Percentiles rank a stretch among this genome's conserved stretches.
Evolutionary conservation across 441 rosid species (phyloP).

Genomic region (Jatropha multifida): DNA sequence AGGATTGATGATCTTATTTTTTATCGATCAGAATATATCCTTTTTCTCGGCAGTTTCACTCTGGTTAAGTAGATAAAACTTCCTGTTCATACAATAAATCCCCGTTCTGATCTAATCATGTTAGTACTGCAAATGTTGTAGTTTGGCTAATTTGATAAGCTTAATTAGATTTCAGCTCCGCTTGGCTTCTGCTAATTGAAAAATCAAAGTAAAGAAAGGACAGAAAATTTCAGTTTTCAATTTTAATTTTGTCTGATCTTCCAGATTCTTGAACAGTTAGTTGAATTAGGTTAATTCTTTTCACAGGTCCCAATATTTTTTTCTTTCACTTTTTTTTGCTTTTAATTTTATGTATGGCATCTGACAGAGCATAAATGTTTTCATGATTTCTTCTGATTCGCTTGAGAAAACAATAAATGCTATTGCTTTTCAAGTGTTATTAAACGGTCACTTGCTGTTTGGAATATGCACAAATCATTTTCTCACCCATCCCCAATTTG

Average conservation of each 20-base stretch:
- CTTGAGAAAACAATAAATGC: background rate
- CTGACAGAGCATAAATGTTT: slow-evolving; percentile 8
- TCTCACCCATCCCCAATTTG: background rate
- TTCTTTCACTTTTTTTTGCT: background rate
- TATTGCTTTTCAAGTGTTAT: background rate
- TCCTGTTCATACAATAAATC: slow-evolving; percentile 16
- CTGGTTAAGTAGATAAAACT: slow-evolving; percentile 16
- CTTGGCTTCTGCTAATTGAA: slow-evolving; percentile 7
- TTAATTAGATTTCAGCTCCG: background rate
- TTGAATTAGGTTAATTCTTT: slow-evolving; percentile 2
- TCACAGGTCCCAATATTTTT: slow-evolving; percentile 19
- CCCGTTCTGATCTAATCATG: background rate
- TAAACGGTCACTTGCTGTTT: slow-evolving; percentile 6
- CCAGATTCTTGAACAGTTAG: background rate
- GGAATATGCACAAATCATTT: background rate
- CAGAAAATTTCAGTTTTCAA: background rate
- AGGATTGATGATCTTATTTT: slow-evolving; percentile 9
- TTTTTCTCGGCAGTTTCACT: slow-evolving; percentile 27
- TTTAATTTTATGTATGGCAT: background rate
- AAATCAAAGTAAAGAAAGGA: background rate
- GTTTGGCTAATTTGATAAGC: background rate
- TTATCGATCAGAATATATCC: background rate
- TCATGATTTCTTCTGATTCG: background rate
- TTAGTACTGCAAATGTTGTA: background rate
- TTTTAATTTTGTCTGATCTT: background rate